Percentiles rank a stretch among this genome's conserved stretches.
These are phyloP conservation scores for Cercospora citrullina DNA, from an alignment of 2,329 filamentous ascomycete genomes.

Conservation along the genomic window DNA sequence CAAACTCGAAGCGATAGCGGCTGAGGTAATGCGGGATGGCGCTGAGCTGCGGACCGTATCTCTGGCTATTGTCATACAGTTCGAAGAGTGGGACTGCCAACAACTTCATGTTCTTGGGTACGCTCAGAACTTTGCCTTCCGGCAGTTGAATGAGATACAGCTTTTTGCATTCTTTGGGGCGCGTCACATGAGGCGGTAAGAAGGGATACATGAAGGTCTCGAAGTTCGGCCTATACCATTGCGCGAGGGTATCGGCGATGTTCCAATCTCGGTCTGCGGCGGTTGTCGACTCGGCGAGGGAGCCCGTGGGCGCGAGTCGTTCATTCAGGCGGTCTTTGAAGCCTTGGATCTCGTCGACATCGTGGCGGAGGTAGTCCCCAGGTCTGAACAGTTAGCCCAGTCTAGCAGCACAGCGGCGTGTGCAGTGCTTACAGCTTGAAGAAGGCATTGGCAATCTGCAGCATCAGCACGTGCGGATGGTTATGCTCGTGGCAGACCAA, in stretches of 20 bases:
- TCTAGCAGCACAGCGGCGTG: neutral
- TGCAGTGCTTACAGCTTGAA: slow-evolving; percentile 73
- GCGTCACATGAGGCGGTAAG: slow-evolving; percentile 89
- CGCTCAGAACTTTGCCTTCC: slow-evolving; percentile 87
- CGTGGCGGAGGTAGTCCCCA: slow-evolving; percentile 86
- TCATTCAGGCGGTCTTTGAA: slow-evolving; percentile 94
- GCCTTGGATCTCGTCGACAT: slow-evolving; percentile 89
- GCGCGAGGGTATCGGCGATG: slow-evolving; percentile 88
- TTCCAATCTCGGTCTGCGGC: slow-evolving; percentile 67
- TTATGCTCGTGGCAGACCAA: slow-evolving; percentile 99
- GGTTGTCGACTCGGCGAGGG: slow-evolving; percentile 71
- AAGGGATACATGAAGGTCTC: slow-evolving; percentile 99
- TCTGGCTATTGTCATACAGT: slow-evolving; percentile 92
- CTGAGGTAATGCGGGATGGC: slow-evolving; percentile 94
- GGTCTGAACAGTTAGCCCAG: slow-evolving; percentile 54
- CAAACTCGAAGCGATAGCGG: slow-evolving; percentile 95
- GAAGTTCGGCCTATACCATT: slow-evolving; percentile 99
- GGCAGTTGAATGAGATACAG: slow-evolving; percentile 95
- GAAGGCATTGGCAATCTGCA: slow-evolving; percentile 98
- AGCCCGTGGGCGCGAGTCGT: slow-evolving; percentile 77
- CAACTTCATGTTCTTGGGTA: slow-evolving; percentile 99
- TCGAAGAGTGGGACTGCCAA: slow-evolving; percentile 96
- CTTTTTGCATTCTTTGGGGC: slow-evolving; percentile 99
- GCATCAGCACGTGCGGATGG: slow-evolving; percentile 96
- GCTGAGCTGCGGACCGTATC: slow-evolving; percentile 93